Base-by-base conservation (phyloP, 306 rosid species). In the Fragaria vesca region DNA sequence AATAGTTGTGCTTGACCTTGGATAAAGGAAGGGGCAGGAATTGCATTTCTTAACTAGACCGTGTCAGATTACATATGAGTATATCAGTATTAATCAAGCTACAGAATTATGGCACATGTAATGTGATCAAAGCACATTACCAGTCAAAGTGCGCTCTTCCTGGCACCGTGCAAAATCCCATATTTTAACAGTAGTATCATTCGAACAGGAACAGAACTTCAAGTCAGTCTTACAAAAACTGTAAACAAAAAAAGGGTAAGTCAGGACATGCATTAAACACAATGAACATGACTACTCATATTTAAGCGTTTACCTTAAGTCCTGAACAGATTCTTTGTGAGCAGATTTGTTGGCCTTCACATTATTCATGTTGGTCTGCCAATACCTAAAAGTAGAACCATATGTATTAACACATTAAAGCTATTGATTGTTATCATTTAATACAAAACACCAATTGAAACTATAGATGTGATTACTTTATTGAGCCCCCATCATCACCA, bases 321-420 rank as follows among this genome's bases (percentile, higher is more conserved):
- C 99, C 55, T 97, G 96, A 76, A 95, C 97, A 65, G 99, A 95
- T 89, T 95, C 99, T 86, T 93, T 95, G 84, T 93, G 99, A 80
- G 99, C 99, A 81, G 97, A 82, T 90, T 91, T 95, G 86, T 92
- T 93, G 58, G 96, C 99, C 85, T 95, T 95, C 71, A 95, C 99
- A 74, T 95, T 95, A 81, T 95, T 95, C 99, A 95, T 95, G 89
- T 95, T 95, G 87, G 91, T 93, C 88, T 95, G 99, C 99, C 99
- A 95, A 81, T 95, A 95, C 89, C 99, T 95, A 50, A 69, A 81
- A 55, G 66, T 81, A 38, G 43, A 69, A 50, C 67, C 89, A 79
- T 24, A 47, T 20, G 66, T 34, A 80, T 54, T 69, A 79, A 58
- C 30, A 81, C 2, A 78, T 74, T 57, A 58, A 43, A 77, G 43